Evolutionary conservation across 305 asterid species (phyloP).

Genomic region (Fraxinus angustifolia): DNA sequence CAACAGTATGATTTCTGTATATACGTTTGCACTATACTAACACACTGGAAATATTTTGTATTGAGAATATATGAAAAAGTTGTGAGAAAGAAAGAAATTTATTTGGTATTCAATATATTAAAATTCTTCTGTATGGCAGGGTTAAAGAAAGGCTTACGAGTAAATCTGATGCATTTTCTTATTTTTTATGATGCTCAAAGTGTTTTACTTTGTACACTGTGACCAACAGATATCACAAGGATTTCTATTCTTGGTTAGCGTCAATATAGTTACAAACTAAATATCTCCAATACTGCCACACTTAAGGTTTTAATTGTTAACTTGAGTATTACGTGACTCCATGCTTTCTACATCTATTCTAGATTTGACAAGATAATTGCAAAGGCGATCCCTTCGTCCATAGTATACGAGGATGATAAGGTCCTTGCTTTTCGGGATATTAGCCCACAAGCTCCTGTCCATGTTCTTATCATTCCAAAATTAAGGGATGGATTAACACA

Average conservation of each 20-base stretch:
- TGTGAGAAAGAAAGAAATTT: not conserved
- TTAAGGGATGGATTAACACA: constrained; percentile 74
- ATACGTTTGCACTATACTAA: not conserved
- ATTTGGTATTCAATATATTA: not conserved
- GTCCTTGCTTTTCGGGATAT: constrained; percentile 93
- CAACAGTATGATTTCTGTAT: not conserved
- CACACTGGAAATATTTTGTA: not conserved
- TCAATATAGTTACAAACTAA: not conserved
- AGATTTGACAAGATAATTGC: constrained; percentile 94
- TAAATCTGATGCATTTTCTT: not conserved
- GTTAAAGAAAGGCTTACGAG: not conserved
- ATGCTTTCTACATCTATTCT: constrained; percentile 8
- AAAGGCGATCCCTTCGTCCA: constrained; percentile 76
- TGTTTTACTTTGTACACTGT: not conserved
- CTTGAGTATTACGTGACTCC: constrained; percentile 2
- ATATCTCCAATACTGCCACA: not conserved
- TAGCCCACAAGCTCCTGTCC: constrained; percentile 92
- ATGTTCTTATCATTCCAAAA: constrained; percentile 83
- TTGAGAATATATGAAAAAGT: not conserved
- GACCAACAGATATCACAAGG: not conserved
- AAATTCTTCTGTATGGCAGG: not conserved
- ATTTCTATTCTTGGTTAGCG: not conserved
- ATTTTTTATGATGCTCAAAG: not conserved
- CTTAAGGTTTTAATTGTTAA: not conserved
- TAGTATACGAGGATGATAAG: constrained; percentile 79